Evolutionary conservation across 305 asterid species (phyloP), one percentile per base, ranked within the genome.

Genomic region (Plantago rigida): DNA sequence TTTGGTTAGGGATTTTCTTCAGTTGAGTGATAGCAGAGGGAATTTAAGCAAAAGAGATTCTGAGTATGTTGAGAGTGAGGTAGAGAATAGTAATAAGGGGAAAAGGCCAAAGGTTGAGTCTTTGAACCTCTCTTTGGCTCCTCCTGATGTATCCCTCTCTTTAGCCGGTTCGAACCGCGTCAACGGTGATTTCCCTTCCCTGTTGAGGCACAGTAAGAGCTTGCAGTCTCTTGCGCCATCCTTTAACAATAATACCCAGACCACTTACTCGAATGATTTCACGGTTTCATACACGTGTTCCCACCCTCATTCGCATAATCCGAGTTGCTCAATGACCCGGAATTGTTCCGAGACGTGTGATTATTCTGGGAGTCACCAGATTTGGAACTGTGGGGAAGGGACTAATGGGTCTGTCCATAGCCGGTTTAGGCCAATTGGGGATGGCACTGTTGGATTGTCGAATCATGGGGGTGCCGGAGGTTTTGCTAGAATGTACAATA

Each of bases 321-420:
- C 85, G 12, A 87, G 98, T 76, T 91, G 98, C 82, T 91, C 98
- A 0, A 79, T 90, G 13, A 81, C 95, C 2, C 68, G 77, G 57
- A 84, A 85, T 72, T 83, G 93, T 1, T 80, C 87, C 1, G 97
- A 87, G 69, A 81, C 83, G 47, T 72, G 61, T 68, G 95, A 85
- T 0, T 71, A 89, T 73, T 53, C 59, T 53, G 59, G 59, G 5
- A 53, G 59, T 22, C 59, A 53, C 34, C 87, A 78, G 71, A 79
- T 85, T 11, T 87, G 96, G 96, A 91, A 91, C 50, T 77, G 84
- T 69, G 98, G 96, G 51, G 98, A 91, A 71, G 95, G 96, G 52
- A 84, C 96, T 41, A 90, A 85, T 71, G 94, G 96, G 36, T 87
- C 92, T 0, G 96, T 82, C 2, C 95, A 82, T 55, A 90, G 92